Evolutionary conservation across 116 monocot species (phyloP), one percentile per base, ranked within the genome.

Genomic region (Cymodocea nodosa): DNA sequence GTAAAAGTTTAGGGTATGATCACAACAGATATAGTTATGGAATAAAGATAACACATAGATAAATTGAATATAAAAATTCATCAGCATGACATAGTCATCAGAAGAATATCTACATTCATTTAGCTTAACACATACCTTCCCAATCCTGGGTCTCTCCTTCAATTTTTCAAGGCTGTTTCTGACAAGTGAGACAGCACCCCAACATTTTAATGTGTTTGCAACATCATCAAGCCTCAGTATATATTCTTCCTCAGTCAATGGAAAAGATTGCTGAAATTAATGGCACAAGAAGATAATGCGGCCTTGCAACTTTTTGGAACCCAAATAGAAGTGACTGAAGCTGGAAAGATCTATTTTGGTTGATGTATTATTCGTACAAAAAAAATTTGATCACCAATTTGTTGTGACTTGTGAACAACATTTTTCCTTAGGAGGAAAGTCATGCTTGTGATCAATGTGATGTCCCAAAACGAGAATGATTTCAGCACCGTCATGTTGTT

Each of bases 101-200:
- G 20, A 23, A 25, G 57, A 24, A 3, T 57, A 24, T 60, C 24
- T 15, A 63, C n/a, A 8, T 44, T 53, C 14, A 39, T 44, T 63
- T 12, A 65, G 52, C 52, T 22, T 71, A 56, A 36, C 7, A 37
- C 37, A 62, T 85, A 94, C 94, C 73, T 97, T 97, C 64, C 97
- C 97, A 52, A 97, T 97, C 50, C 97, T 81, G 10, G 91, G 97
- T 36, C 91, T 79, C 56, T 97, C 97, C 72, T 88, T 97, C 70
- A 74, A 65, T 67, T 80, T 97, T 36, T 73, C 91, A 16, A 97
- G 91, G 65, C 85, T 85, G 78, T 83, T 91, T 56, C 91, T 70
- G 37, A 97, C 73, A 76, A 91, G 97, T 50, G 97, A 85, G 66
- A 97, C 97, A 67, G 97, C 97, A 51, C 97, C 97, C 97, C 97